phyloP scores from a whole-genome alignment of 805 yeast species.

The Sugiyamaella americana region DNA sequence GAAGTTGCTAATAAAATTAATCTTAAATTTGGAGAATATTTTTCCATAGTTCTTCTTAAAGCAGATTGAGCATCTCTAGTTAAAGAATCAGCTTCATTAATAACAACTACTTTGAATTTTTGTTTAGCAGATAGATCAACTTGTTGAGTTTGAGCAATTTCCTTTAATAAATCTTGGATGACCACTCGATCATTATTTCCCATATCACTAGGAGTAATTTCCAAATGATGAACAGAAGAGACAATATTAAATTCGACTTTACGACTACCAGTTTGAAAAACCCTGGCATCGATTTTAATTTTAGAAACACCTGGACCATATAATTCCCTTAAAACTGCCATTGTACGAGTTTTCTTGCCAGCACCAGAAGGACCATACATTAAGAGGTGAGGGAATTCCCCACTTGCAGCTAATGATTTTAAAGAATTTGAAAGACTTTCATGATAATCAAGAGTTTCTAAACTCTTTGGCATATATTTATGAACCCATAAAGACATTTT shows the following conservation, averaged over 20 bases:
- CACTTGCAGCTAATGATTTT: slow-evolving; percentile 54
- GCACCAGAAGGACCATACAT: slow-evolving; percentile 96
- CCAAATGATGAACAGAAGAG: slow-evolving; percentile 86
- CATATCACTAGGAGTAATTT: slow-evolving; percentile 94
- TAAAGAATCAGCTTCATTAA: slow-evolving; percentile 85
- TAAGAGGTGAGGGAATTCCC: slow-evolving; percentile 88
- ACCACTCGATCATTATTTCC: slow-evolving; percentile 94
- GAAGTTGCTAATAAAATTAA: slow-evolving; percentile 80
- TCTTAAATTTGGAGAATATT: slow-evolving; percentile 81
- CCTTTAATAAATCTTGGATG: slow-evolving; percentile 88
- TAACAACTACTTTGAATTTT: slow-evolving; percentile 47
- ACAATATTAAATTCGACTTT: slow-evolving; percentile 88
- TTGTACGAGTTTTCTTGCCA: slow-evolving; percentile 91
- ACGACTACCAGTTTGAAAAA: slow-evolving; percentile 64
- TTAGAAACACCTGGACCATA: slow-evolving; percentile 80
- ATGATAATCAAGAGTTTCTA: slow-evolving; percentile 64
- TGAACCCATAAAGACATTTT: slow-evolving; percentile 95
- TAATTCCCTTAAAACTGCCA: slow-evolving; percentile 69
- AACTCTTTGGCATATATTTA: slow-evolving; percentile 72
- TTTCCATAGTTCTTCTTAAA: slow-evolving; percentile 91
- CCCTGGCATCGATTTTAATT: slow-evolving; percentile 83
- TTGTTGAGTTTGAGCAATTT: slow-evolving; percentile 91
- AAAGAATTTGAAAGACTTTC: slow-evolving; percentile 56
- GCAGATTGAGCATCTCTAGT: slow-evolving; percentile 96
- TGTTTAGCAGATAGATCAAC: slow-evolving; percentile 63